Evolutionary conservation across 2,329 filamentous ascomycete species (phyloP).

Genomic region (Colletotrichum trifolii): DNA sequence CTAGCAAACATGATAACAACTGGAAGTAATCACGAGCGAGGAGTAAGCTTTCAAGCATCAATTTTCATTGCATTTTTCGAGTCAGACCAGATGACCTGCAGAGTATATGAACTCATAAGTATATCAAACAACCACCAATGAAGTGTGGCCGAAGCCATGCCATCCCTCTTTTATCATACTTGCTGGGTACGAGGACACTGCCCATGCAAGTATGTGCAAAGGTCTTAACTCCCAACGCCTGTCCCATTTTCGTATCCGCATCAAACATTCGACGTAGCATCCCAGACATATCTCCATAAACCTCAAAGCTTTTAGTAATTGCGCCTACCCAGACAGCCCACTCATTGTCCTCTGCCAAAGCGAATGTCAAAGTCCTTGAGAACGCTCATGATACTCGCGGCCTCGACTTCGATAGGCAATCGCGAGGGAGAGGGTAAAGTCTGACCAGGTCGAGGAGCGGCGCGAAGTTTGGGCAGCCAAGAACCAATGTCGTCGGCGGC

Average conservation of each 20-base stretch:
- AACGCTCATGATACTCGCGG: constrained; percentile 87
- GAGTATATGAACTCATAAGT: no score
- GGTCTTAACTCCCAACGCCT: not conserved
- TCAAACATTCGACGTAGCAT: not conserved
- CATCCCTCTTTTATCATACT: not conserved
- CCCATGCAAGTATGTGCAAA: not conserved
- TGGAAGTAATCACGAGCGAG: no score
- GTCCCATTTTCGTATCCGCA: constrained; percentile 1
- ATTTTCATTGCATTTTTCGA: no score
- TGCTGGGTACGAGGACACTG: not conserved
- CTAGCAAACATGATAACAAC: no score
- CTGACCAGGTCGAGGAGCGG: constrained; percentile 56
- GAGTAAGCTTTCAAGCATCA: no score
- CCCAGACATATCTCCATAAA: not conserved
- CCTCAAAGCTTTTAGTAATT: constrained; percentile 8
- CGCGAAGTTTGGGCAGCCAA: constrained; percentile 80
- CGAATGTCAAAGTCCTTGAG: constrained; percentile 82
- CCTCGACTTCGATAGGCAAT: constrained; percentile 80
- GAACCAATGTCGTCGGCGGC: constrained; percentile 79
- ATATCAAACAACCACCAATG: not conserved
- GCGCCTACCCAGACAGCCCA: not conserved
- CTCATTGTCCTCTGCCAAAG: constrained; percentile 61
- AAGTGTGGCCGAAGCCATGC: constrained; percentile 9
- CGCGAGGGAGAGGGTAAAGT: constrained; percentile 47
- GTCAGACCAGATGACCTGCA: no score